These are phyloP conservation scores for Rhynchosporium secalis DNA, from an alignment of 2,329 filamentous ascomycete genomes.

Conservation along the genomic window DNA sequence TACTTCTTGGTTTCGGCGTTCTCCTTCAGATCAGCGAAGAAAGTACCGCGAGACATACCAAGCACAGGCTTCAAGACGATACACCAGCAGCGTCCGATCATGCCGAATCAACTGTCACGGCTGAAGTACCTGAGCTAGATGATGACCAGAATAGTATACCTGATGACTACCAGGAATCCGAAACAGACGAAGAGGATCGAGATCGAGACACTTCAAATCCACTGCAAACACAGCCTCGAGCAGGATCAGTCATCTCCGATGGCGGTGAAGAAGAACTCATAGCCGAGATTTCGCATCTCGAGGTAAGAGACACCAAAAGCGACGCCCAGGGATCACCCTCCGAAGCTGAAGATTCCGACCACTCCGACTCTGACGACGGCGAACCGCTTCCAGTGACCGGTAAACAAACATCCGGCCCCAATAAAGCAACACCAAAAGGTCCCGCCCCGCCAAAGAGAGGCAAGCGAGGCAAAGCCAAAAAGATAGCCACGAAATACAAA, in stretches of 20 bases:
- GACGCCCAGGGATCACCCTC: constrained; percentile 26
- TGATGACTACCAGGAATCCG: constrained; percentile 33
- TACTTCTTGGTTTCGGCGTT: constrained; percentile 83
- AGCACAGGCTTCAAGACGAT: constrained; percentile 61
- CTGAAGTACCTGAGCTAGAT: constrained; percentile 12
- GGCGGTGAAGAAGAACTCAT: constrained; percentile 30
- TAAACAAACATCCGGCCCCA: constrained; percentile 35
- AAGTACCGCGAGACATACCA: constrained; percentile 77
- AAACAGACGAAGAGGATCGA: constrained; percentile 36
- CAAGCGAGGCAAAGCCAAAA: constrained; percentile 81
- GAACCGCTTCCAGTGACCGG: constrained; percentile 22
- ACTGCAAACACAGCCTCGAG: constrained; percentile 23
- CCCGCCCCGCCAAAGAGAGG: constrained; percentile 61
- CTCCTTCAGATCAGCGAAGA: constrained; percentile 88
- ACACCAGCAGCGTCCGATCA: neutral
- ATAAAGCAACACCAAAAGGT: constrained; percentile 44
- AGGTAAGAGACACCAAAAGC: constrained; percentile 15
- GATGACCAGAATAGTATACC: constrained; percentile 28
- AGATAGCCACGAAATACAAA: constrained; percentile 85
- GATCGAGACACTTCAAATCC: constrained; percentile 36
- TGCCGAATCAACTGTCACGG: neutral
- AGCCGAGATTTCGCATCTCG: constrained; percentile 31
- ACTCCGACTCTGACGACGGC: constrained; percentile 37
- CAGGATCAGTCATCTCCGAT: constrained; percentile 28
- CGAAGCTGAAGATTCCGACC: constrained; percentile 21